Percentiles rank a stretch among this genome's conserved stretches.
Conservation (phyloP, 257 asterid species). For the Agastache rugosa region DNA sequence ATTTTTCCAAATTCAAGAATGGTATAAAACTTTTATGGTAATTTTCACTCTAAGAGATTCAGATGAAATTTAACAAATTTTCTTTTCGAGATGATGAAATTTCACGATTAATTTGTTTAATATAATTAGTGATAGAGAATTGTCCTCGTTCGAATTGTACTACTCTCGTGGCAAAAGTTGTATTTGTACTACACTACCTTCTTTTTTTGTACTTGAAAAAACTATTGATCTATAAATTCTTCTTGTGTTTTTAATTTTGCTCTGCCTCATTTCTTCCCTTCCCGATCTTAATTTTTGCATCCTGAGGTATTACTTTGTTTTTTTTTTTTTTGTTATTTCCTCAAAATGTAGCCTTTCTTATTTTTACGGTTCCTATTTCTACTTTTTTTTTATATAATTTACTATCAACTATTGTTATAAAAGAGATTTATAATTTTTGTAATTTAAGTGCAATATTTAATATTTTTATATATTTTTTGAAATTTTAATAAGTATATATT, state of each 20-base stretch:
- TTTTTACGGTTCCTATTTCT: background rate
- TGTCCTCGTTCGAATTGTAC: constrained; percentile 33
- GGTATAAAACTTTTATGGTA: no score
- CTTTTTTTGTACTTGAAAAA: constrained; percentile 22
- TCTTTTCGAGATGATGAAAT: background rate
- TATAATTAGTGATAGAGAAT: background rate
- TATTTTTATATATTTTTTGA: background rate
- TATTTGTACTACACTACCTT: constrained; percentile 21
- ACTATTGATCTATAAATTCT: constrained; percentile 29
- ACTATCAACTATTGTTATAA: background rate
- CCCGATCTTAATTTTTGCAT: background rate
- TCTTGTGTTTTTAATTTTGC: background rate
- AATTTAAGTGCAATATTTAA: background rate
- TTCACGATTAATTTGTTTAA: background rate
- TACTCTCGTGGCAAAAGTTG: constrained; percentile 19
- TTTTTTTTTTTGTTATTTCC: background rate
- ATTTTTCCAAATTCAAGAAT: background rate
- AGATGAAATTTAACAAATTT: background rate
- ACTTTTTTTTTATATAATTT: background rate
- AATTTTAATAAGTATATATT: background rate
- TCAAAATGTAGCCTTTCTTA: background rate
- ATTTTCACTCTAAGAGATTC: background rate
- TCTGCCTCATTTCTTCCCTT: background rate
- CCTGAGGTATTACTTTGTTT: background rate
- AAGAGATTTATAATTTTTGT: background rate